Percentiles rank a stretch among this genome's conserved stretches.
Evolutionary conservation across 148 eudicot genomes (phyloP).

Genomic region (Amaranthus palmeri): DNA sequence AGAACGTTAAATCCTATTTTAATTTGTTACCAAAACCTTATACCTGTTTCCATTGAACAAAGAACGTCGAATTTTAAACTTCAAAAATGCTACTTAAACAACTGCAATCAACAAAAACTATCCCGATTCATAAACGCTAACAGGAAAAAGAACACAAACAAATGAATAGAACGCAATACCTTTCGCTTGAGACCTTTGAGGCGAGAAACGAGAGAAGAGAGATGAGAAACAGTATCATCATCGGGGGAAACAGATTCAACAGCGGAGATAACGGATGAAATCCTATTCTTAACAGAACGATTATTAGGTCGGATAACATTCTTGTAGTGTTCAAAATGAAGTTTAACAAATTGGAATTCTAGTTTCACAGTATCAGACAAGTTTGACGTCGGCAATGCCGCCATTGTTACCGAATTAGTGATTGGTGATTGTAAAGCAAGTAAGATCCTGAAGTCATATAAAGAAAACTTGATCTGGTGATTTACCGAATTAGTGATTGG

Average conservation of each 20-base stretch:
- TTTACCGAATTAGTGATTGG: no score
- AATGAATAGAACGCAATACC: conserved; percentile 24
- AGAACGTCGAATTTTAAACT: no score
- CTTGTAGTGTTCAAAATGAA: conserved; percentile 94
- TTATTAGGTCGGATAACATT: conserved; percentile 81
- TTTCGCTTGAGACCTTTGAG: conserved; percentile 91
- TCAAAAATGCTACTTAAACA: no score
- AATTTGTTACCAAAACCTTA: no score
- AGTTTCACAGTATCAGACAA: conserved; percentile 66
- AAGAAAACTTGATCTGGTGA: no score
- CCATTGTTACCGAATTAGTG: conserved; percentile 10
- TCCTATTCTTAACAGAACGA: conserved; percentile 74
- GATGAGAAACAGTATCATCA: conserved; percentile 66
- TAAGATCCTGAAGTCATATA: no score
- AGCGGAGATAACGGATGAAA: conserved; percentile 59
- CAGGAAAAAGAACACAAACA: no score
- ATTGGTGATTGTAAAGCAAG: no score
- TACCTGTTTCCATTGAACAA: no score
- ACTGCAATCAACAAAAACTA: no score
- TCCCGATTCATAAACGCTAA: no score
- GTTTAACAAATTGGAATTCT: conserved; percentile 83
- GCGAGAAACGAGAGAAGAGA: conserved; percentile 73
- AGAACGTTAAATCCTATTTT: no score
- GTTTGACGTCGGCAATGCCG: conserved; percentile 36
- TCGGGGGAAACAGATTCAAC: conserved; percentile 45